Evolutionary conservation across 2,329 filamentous ascomycete genomes (phyloP).

Genomic region (Penicillium psychrosexuale): DNA sequence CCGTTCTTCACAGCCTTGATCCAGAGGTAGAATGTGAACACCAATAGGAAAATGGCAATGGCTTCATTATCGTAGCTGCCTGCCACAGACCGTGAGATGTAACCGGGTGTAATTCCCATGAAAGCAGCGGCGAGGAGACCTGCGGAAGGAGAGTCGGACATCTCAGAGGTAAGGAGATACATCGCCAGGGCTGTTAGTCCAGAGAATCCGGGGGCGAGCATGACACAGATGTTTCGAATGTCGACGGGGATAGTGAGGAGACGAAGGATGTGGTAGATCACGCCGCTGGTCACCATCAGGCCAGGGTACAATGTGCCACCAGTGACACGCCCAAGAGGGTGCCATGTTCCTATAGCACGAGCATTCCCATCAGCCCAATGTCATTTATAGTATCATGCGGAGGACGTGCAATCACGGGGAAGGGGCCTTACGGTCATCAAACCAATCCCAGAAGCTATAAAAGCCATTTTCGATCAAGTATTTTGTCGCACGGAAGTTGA

Average conservation of each 20-base stretch:
- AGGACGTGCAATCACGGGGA: constrained; percentile 8
- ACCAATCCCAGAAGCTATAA: constrained; percentile 99
- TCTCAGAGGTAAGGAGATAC: constrained; percentile 94
- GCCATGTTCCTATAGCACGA: constrained; percentile 73
- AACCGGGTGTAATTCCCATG: constrained; percentile 96
- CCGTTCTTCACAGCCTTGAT: constrained; percentile 97
- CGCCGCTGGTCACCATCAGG: constrained; percentile 97
- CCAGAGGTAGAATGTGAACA: constrained; percentile 98
- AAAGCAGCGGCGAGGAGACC: constrained; percentile 91
- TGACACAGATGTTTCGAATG: constrained; percentile 97
- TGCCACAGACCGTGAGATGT: constrained; percentile 95
- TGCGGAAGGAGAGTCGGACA: constrained; percentile 91
- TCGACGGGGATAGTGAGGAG: constrained; percentile 89
- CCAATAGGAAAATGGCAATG: constrained; percentile 96
- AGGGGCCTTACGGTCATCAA: constrained; percentile 75
- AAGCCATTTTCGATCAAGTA: constrained; percentile 96
- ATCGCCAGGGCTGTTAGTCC: constrained; percentile 88
- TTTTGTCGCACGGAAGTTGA: constrained; percentile 98
- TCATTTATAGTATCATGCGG: neutral
- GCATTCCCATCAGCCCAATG: constrained; percentile 20
- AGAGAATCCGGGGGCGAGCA: constrained; percentile 91
- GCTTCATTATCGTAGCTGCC: constrained; percentile 99
- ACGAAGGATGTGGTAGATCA: constrained; percentile 90
- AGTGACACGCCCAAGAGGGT: constrained; percentile 95
- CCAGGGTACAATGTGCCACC: constrained; percentile 98